Conservation (phyloP, 306 rosid genomes). For the Astragalus glycyphyllos region DNA sequence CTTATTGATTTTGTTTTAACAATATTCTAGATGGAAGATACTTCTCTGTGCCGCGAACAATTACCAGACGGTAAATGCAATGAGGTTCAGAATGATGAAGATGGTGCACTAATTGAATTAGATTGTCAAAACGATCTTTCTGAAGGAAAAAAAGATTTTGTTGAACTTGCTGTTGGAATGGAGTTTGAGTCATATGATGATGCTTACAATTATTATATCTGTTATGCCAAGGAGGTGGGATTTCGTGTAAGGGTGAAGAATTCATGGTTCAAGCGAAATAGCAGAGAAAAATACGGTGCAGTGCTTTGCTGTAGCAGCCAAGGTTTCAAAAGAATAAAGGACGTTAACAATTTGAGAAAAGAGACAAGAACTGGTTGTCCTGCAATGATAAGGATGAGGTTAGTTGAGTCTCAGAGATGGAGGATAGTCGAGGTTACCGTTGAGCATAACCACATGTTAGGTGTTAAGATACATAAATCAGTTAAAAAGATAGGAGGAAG, state of each 20-base stretch:
- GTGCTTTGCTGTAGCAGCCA: constrained; percentile 99
- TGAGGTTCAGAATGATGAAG: constrained; percentile 62
- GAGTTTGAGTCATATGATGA: constrained; percentile 95
- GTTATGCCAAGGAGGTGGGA: constrained; percentile 94
- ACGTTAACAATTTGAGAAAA: constrained; percentile 81
- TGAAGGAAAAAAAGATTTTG: constrained; percentile 75
- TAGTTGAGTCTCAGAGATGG: constrained; percentile 90
- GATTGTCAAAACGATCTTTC: constrained; percentile 58
- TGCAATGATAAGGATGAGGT: constrained; percentile 94
- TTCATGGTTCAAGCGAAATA: constrained; percentile 95
- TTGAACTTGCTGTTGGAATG: constrained; percentile 89
- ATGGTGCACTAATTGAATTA: constrained; percentile 51
- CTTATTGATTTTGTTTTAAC: constrained; percentile 41
- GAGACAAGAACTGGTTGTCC: constrained; percentile 99
- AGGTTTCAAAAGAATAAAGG: constrained; percentile 93
- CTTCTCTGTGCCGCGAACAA: constrained; percentile 55
- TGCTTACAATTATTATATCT: constrained; percentile 87
- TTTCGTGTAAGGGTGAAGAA: constrained; percentile 94
- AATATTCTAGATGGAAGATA: constrained; percentile 70
- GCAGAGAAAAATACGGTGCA: constrained; percentile 94
- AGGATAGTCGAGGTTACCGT: constrained; percentile 81
- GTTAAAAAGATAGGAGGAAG: constrained; percentile 67
- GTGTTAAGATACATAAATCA: constrained; percentile 66
- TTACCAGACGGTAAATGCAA: constrained; percentile 59
- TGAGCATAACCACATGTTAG: constrained; percentile 89